Evolutionary conservation across 371 early-diverging fungal genomes (phyloP).

Genomic region (Mortierella sp.): DNA sequence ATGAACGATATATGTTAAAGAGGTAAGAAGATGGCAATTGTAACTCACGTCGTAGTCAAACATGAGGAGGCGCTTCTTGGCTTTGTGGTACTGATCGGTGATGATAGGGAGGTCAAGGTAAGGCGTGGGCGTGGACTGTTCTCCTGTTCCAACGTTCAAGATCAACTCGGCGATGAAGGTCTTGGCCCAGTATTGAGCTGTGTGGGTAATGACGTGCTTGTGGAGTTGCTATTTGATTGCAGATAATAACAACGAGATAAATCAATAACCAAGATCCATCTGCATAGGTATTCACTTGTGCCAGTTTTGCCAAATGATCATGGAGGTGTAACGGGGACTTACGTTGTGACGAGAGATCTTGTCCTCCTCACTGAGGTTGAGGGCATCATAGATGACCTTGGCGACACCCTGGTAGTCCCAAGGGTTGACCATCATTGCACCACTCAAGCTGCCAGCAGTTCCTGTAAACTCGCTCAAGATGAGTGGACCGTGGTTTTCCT

Average conservation of each 20-base stretch:
- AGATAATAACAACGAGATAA: background rate
- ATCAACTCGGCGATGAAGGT: conserved; percentile 79
- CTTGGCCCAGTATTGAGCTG: conserved; percentile 94
- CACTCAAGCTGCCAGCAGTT: conserved; percentile 92
- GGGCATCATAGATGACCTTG: conserved; percentile 89
- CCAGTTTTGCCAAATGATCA: conserved; percentile 42
- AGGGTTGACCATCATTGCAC: conserved; percentile 96
- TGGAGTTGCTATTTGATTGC: conserved; percentile 78
- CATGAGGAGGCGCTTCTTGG: conserved; percentile 81
- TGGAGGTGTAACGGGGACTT: conserved; percentile 21
- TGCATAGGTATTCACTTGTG: background rate
- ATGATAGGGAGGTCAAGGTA: conserved; percentile 67
- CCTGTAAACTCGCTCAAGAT: conserved; percentile 98
- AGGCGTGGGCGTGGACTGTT: conserved; percentile 79
- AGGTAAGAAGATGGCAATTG: too few relatives aligned
- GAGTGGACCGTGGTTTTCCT: conserved; percentile 90
- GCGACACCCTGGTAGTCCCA: conserved; percentile 98
- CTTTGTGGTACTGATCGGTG: conserved; percentile 61
- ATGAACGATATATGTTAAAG: background rate
- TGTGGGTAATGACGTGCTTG: conserved; percentile 90
- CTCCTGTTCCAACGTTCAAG: conserved; percentile 61
- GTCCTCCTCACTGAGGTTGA: conserved; percentile 88
- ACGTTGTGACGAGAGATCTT: conserved; percentile 81
- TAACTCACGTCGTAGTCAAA: conserved; percentile 88
- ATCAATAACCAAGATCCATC: background rate